Evolutionary conservation across 1,284 basidiomycete genomes (phyloP).

Genomic region (Peniophora sp.): DNA sequence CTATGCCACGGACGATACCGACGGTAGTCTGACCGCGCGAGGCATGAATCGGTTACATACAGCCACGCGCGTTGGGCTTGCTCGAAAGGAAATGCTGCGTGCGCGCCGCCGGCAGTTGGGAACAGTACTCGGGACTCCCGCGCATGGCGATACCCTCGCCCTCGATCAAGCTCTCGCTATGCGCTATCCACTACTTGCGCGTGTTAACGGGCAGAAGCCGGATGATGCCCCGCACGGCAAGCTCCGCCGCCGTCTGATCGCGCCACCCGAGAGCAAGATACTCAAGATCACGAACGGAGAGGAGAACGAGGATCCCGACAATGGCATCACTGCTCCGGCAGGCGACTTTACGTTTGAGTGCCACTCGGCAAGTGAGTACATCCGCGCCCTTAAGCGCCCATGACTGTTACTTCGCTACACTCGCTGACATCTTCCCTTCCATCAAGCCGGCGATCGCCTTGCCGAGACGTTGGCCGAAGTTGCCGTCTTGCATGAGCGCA

Average conservation of each 20-base stretch:
- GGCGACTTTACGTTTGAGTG: conserved; percentile 51
- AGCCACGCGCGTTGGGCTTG: conserved; percentile 59
- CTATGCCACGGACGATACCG: conserved; percentile 15
- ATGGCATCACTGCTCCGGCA: conserved; percentile 31
- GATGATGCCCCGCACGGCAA: conserved; percentile 3
- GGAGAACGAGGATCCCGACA: conserved; percentile 11
- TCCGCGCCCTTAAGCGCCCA: conserved; percentile 4
- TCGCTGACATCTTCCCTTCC: conserved; percentile 11
- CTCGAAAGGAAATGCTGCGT: conserved; percentile 66
- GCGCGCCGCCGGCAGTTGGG: conserved; percentile 60
- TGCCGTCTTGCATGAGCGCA: conserved; percentile 49
- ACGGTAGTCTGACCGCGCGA: conserved; percentile 1
- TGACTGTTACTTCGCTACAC: not conserved
- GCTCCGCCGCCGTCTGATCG: not conserved
- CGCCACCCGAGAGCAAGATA: not conserved
- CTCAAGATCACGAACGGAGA: too few species aligned
- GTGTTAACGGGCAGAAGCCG: conserved; percentile 11
- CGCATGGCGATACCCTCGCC: conserved; percentile 57
- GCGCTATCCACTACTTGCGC: conserved; percentile 37
- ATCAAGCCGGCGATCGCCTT: conserved; percentile 61
- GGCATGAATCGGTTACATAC: conserved; percentile 20
- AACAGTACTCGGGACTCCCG: conserved; percentile 53
- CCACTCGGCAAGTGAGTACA: conserved; percentile 61
- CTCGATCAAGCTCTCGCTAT: conserved; percentile 70
- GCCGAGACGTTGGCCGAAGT: conserved; percentile 61